Evolutionary conservation across 1,284 basidiomycete species (phyloP).

Genomic region (Mrakiaceae sp.): DNA sequence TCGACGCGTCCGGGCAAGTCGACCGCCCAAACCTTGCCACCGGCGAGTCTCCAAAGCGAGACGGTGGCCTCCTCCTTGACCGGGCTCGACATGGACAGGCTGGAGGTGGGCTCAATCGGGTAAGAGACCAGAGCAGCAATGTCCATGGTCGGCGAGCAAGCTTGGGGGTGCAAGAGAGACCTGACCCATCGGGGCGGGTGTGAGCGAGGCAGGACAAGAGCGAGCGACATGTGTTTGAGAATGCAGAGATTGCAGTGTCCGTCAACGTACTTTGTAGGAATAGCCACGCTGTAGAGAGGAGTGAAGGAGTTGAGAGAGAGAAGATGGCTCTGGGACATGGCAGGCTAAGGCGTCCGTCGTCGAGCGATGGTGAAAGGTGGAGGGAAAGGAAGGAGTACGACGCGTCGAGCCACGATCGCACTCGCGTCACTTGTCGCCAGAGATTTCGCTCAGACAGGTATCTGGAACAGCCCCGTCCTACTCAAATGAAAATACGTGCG

Average conservation of each 20-base stretch:
- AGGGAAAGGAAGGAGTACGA: too few species aligned
- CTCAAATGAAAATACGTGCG: too few species aligned
- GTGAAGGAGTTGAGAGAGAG: slow-evolving; percentile 11
- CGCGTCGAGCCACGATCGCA: too few species aligned
- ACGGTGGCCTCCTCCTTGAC: neutral
- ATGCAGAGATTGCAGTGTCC: too few species aligned
- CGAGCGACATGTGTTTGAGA: too few species aligned
- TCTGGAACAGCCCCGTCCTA: too few species aligned
- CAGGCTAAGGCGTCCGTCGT: too few species aligned
- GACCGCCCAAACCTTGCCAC: slow-evolving; percentile 5
- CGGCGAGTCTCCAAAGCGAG: slow-evolving; percentile 2
- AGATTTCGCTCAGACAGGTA: too few species aligned
- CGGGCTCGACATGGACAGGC: neutral
- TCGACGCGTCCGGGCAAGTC: neutral
- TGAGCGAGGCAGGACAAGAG: neutral
- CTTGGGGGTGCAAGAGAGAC: slow-evolving; percentile 6
- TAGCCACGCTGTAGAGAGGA: neutral
- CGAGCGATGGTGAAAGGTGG: too few species aligned
- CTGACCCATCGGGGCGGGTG: neutral
- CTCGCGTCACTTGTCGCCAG: too few species aligned
- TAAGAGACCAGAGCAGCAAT: slow-evolving; percentile 5
- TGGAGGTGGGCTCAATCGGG: neutral
- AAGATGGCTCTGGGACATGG: neutral
- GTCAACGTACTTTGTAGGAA: neutral
- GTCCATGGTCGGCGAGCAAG: slow-evolving; percentile 13